phyloP scores from a whole-genome alignment of 495 filamentous ascomycete genomes.

The Lasiosphaeria miniovina region DNA sequence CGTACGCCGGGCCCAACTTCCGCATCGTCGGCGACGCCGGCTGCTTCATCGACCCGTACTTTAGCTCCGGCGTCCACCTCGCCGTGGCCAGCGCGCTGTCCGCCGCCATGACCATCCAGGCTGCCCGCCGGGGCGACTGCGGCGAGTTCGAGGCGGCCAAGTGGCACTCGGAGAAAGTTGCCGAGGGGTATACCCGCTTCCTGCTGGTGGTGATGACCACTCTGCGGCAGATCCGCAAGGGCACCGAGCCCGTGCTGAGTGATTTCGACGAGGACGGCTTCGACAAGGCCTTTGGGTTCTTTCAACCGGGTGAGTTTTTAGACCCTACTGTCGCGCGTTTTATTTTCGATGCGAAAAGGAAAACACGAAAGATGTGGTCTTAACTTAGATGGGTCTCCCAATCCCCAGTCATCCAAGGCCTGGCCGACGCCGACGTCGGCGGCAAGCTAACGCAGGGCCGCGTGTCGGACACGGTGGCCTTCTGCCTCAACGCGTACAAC shows the following conservation, averaged over 20 bases:
- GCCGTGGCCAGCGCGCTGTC: constrained; percentile 45
- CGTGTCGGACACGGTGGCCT: constrained; percentile 38
- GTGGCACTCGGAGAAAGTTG: constrained; percentile 47
- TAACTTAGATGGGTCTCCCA: neutral
- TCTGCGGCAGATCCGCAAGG: constrained; percentile 42
- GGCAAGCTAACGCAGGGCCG: constrained; percentile 33
- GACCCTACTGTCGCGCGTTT: too few species aligned
- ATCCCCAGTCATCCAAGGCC: constrained; percentile 41
- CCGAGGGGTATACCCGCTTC: constrained; percentile 51
- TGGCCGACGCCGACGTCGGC: constrained; percentile 26
- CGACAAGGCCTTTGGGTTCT: constrained; percentile 44
- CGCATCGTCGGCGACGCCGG: constrained; percentile 46
- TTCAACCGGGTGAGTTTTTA: constrained; percentile 38
- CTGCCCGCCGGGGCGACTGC: constrained; percentile 34
- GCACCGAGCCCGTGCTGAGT: constrained; percentile 30
- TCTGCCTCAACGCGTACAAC: constrained; percentile 34
- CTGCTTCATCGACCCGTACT: constrained; percentile 45
- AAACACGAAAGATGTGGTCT: neutral
- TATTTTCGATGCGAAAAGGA: too few species aligned
- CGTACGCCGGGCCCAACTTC: constrained; percentile 32
- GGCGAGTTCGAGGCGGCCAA: constrained; percentile 37
- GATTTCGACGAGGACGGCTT: constrained; percentile 45
- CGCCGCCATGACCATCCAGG: constrained; percentile 38
- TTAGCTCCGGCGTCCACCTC: constrained; percentile 49
- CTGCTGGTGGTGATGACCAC: constrained; percentile 45